Percentiles rank a stretch among this genome's conserved stretches.
Evolutionary conservation across 768 basidiomycete species (phyloP).

Genomic region (Terana coerulea): DNA sequence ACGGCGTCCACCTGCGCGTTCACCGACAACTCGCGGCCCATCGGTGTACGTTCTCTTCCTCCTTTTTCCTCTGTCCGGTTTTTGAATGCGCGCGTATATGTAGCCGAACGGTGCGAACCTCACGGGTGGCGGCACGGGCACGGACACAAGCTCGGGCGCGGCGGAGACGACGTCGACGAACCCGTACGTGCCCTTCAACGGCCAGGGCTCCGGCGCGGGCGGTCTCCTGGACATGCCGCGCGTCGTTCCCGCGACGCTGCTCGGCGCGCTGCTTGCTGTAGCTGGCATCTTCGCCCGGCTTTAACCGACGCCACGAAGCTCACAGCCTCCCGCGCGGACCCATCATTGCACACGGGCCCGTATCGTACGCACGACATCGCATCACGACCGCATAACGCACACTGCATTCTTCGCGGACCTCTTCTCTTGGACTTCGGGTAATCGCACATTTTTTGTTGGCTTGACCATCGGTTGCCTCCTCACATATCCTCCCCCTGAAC

Average conservation of each 20-base stretch:
- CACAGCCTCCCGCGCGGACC: neutral
- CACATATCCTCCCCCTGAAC: too few relatives aligned
- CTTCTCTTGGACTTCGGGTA: neutral
- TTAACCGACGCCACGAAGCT: conserved; percentile 4
- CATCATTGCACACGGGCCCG: too few relatives aligned
- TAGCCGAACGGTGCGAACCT: conserved; percentile 69
- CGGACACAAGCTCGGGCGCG: conserved; percentile 32
- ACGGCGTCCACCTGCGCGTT: conserved; percentile 54
- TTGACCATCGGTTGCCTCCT: neutral
- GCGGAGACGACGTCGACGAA: conserved; percentile 24
- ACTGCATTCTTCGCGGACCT: neutral
- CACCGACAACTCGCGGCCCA: conserved; percentile 56
- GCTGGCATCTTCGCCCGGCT: conserved; percentile 16
- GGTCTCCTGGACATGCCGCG: conserved; percentile 20
- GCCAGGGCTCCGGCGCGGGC: conserved; percentile 8
- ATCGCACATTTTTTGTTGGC: neutral
- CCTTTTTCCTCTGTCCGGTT: conserved; percentile 1
- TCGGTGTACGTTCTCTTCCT: conserved; percentile 46
- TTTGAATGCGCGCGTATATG: too few relatives aligned
- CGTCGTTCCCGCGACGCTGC: conserved; percentile 32
- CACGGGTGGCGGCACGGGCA: conserved; percentile 55
- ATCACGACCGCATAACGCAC: too few relatives aligned
- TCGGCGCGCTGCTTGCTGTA: conserved; percentile 36
- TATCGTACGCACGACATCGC: too few relatives aligned
- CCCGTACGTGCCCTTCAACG: conserved; percentile 50